Conservation (phyloP, 2,329 filamentous ascomycete genomes). For the Bipolaris bicolor region DNA sequence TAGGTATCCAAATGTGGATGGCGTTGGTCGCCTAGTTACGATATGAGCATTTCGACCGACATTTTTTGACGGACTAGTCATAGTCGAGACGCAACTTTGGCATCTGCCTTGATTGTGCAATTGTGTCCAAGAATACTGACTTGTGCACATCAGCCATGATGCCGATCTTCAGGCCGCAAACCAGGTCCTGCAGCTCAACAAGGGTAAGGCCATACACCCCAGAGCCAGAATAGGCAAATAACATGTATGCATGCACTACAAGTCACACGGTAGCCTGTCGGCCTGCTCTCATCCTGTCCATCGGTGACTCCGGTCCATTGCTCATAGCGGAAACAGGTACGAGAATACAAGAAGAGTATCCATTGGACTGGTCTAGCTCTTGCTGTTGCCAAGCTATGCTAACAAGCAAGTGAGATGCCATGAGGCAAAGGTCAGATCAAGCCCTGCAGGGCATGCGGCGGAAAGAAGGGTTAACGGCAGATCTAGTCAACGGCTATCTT, state of each 20-base stretch:
- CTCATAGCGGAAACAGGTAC: conserved; percentile 7
- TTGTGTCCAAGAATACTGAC: neutral
- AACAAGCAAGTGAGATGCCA: conserved; percentile 13
- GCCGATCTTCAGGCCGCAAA: conserved; percentile 7
- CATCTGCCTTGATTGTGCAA: conserved; percentile 1
- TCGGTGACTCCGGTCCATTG: conserved; percentile 9
- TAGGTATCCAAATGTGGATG: conserved; percentile 1
- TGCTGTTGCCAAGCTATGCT: conserved; percentile 18
- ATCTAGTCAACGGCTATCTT: conserved; percentile 16
- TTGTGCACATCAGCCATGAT: neutral
- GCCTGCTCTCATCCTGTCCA: conserved; percentile 6
- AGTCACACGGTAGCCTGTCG: conserved; percentile 11
- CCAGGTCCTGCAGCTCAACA: conserved; percentile 13
- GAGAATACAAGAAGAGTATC: conserved; percentile 7
- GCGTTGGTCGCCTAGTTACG: conserved; percentile 1
- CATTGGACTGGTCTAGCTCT: conserved; percentile 14
- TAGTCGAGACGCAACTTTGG: conserved; percentile 1
- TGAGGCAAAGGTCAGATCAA: conserved; percentile 8
- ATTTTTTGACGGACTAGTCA: neutral
- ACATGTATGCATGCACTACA: conserved; percentile 16
- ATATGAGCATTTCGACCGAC: neutral
- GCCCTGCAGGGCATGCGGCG: conserved; percentile 24
- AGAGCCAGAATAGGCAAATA: conserved; percentile 10
- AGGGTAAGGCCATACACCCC: conserved; percentile 6
- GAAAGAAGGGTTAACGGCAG: conserved; percentile 13